phyloP scores from a whole-genome alignment of 2,329 filamentous ascomycete genomes.

The Phialophora chinensis region DNA sequence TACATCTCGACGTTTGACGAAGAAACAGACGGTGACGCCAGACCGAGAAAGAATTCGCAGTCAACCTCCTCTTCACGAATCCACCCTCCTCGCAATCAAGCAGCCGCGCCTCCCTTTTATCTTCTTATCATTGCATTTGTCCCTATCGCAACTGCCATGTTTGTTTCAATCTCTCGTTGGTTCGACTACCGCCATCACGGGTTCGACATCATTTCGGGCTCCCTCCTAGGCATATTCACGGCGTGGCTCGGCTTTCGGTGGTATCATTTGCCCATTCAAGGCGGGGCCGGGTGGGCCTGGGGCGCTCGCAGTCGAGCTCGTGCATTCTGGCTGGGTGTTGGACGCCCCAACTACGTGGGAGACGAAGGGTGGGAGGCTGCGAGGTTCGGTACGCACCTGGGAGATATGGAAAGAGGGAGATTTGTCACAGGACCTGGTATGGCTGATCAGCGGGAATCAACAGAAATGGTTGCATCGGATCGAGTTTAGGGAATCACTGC shows the following conservation, averaged over 20 bases:
- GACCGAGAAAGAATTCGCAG: conserved; percentile 8
- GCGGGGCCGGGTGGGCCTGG: conserved; percentile 90
- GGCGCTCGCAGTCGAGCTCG: conserved; percentile 73
- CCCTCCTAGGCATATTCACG: conserved; percentile 72
- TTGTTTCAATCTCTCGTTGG: conserved; percentile 84
- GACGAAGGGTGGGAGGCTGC: conserved; percentile 51
- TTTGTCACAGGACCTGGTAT: conserved; percentile 22
- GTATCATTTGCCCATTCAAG: conserved; percentile 80
- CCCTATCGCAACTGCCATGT: conserved; percentile 76
- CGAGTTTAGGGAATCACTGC: conserved; percentile 11
- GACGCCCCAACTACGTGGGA: conserved; percentile 54
- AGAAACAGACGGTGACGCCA: conserved; percentile 16
- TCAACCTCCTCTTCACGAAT: conserved; percentile 28
- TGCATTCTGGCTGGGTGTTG: conserved; percentile 75
- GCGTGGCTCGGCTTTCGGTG: conserved; percentile 79
- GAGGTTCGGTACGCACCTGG: neutral
- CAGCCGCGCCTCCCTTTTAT: conserved; percentile 82
- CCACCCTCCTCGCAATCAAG: conserved; percentile 68
- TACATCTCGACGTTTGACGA: conserved; percentile 32
- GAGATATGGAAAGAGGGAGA: neutral
- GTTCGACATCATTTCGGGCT: conserved; percentile 91
- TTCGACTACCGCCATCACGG: conserved; percentile 88
- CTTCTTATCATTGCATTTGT: conserved; percentile 70
- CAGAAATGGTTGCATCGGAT: conserved; percentile 14
- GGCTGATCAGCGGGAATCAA: conserved; percentile 26